Percentiles rank a stretch among this genome's conserved stretches.
phyloP scores from a whole-genome alignment of 83 land plant species.

The Isoetes engelmannii region DNA sequence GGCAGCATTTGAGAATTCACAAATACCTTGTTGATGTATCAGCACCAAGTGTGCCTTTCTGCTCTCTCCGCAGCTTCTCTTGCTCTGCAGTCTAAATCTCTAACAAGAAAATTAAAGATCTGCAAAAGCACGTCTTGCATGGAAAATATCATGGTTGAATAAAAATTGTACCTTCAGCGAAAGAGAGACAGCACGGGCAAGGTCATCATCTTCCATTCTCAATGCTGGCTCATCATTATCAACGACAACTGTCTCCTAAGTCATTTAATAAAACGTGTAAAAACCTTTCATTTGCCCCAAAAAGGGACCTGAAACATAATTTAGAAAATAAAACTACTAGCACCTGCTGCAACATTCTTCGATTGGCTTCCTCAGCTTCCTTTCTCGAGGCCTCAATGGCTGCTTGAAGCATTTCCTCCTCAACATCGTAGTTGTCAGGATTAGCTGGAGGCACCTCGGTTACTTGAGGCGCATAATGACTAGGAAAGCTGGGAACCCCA shows the following conservation, averaged over 20 bases:
- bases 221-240: neutral
- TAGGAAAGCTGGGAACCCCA: slow-evolving; percentile 2
- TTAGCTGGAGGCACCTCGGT: slow-evolving; percentile 11
- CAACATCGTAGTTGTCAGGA: slow-evolving; percentile 45
- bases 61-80: slow-evolving; percentile 48
- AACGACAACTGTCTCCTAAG: neutral
- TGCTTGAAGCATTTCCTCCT: slow-evolving; percentile 71
- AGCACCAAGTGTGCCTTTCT: too few species aligned
- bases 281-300: neutral
- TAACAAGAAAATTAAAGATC: slow-evolving; percentile 8
- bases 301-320: neutral
- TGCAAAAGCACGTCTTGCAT: too few species aligned
- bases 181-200: slow-evolving; percentile 57
- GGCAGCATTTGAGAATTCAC: too few species aligned
- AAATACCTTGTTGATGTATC: too few species aligned
- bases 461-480: slow-evolving; percentile 6
- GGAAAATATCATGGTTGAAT: neutral
- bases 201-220: slow-evolving; percentile 45
- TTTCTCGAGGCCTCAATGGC: slow-evolving; percentile 82
- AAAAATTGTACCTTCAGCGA: slow-evolving; percentile 45
- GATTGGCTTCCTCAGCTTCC: slow-evolving; percentile 36
- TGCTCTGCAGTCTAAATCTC: slow-evolving; percentile 71
- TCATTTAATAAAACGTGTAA: too few species aligned
- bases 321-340: neutral
- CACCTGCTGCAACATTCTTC: neutral